phyloP scores from a whole-genome alignment of 1,284 basidiomycete species.

The Sanghuangporus weigelae region DNA sequence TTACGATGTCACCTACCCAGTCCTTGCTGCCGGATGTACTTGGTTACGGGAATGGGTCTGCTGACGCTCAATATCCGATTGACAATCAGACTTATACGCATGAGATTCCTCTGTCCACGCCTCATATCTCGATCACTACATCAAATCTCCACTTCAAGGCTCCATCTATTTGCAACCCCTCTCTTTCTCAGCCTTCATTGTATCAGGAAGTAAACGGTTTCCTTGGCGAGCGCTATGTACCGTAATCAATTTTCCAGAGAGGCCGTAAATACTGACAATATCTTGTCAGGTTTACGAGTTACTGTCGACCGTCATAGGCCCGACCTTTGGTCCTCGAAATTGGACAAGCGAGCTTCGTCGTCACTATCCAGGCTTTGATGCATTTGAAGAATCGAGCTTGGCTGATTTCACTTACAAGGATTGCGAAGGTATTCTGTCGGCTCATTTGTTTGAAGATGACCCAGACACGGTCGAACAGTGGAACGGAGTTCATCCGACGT shows the following conservation, averaged over 20 bases:
- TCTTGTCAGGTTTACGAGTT: constrained; percentile 15
- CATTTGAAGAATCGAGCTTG: constrained; percentile 1
- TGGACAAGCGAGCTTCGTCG: constrained; percentile 22
- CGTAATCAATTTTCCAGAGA: neutral
- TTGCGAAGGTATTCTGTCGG: constrained; percentile 16
- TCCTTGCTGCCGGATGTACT: too few species aligned
- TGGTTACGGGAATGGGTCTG: too few species aligned
- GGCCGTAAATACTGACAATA: neutral
- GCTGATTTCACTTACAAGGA: constrained; percentile 21
- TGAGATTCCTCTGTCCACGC: too few species aligned
- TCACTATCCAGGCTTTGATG: constrained; percentile 14
- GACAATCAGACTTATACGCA: too few species aligned
- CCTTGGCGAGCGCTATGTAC: neutral
- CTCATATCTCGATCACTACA: too few species aligned
- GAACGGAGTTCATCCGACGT: constrained; percentile 18
- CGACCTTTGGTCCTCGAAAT: constrained; percentile 18
- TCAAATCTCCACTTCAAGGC: neutral
- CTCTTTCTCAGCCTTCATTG: neutral
- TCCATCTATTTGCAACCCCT: neutral
- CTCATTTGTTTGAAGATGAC: neutral
- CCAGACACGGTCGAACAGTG: constrained; percentile 13
- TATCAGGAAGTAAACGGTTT: neutral
- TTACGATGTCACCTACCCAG: too few species aligned
- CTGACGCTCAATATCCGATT: too few species aligned
- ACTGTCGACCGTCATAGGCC: constrained; percentile 5